These are phyloP conservation scores for Fusarium dimerum DNA, from an alignment of 2,329 filamentous ascomycete species.

Conservation along the genomic window DNA sequence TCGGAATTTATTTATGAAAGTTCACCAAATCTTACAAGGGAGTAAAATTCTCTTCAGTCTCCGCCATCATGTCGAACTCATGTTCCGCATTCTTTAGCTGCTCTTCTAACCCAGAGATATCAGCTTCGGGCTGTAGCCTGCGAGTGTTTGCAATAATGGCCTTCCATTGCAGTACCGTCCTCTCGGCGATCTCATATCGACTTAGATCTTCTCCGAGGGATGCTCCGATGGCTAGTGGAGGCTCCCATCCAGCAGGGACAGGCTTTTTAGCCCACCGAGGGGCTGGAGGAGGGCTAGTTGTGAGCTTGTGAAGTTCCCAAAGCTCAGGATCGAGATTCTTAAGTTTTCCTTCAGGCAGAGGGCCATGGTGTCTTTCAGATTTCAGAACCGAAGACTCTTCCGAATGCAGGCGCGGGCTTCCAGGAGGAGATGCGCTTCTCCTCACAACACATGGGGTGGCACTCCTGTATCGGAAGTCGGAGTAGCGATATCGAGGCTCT, in stretches of 20 bases:
- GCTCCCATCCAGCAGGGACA: constrained; percentile 20
- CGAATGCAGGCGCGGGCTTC: not conserved
- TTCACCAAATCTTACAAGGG: constrained; percentile 15
- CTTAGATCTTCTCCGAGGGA: constrained; percentile 26
- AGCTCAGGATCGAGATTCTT: too few species aligned
- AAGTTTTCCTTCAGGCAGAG: not conserved
- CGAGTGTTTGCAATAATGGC: constrained; percentile 23
- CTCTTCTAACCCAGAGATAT: constrained; percentile 23
- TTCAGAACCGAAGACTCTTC: not conserved
- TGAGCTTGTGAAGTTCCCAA: too few species aligned
- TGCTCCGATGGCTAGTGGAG: constrained; percentile 24
- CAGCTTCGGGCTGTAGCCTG: constrained; percentile 17
- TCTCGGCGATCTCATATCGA: constrained; percentile 23
- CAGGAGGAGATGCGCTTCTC: not conserved
- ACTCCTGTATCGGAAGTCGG: not conserved
- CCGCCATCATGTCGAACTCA: constrained; percentile 19
- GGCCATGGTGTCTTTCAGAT: not conserved
- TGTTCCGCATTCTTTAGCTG: constrained; percentile 13
- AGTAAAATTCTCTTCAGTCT: constrained; percentile 22
- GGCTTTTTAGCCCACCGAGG: constrained; percentile 3
- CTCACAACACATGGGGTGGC: not conserved
- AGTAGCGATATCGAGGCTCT: not conserved
- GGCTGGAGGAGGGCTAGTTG: not conserved
- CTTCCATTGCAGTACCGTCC: constrained; percentile 26
- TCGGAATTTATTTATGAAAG: too few species aligned